A percentile compares a stretch with the other conserved stretches of the same genome.
These are phyloP conservation scores for Fistulifera pelliculosa DNA, from an alignment of 108 stramenopile species.

Conservation along the genomic window DNA sequence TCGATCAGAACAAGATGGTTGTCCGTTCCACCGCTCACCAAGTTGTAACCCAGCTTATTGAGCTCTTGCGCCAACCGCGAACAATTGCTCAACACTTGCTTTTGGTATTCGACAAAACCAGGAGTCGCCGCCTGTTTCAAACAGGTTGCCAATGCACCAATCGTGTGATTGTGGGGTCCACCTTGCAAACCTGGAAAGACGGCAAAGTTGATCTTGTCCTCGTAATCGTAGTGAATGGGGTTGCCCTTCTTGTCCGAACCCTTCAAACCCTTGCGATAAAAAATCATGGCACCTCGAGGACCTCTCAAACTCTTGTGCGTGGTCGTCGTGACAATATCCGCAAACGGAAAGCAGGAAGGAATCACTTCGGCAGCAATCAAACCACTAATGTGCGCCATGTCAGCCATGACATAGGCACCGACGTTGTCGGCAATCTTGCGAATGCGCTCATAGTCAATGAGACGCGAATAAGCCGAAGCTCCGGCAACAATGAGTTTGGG, in stretches of 20 bases:
- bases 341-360: constrained; percentile 92
- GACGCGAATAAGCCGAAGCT: constrained; percentile 95
- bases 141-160: constrained; percentile 94
- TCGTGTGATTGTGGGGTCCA: constrained; percentile 99
- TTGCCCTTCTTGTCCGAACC: constrained; percentile 91
- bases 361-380: constrained; percentile 93
- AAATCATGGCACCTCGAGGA: constrained; percentile 99
- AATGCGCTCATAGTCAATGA: constrained; percentile 98
- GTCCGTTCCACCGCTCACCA: constrained; percentile 98
- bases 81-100: constrained; percentile 80
- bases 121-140: constrained; percentile 89
- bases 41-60: constrained; percentile 72
- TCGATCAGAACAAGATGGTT: constrained; percentile 99
- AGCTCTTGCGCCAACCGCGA: constrained; percentile 71
- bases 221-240: constrained; percentile 92
- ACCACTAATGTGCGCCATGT: constrained; percentile 99
- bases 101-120: constrained; percentile 96
- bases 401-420: constrained; percentile 91
- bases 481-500: constrained; percentile 99
- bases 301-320: constrained; percentile 99
- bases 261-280: constrained; percentile 88
- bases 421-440: constrained; percentile 89
- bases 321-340: constrained; percentile 99
- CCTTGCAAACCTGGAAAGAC: constrained; percentile 99
- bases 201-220: constrained; percentile 95